Conservation (phyloP, 331 rosid genomes). For the Acacia pycnantha region DNA sequence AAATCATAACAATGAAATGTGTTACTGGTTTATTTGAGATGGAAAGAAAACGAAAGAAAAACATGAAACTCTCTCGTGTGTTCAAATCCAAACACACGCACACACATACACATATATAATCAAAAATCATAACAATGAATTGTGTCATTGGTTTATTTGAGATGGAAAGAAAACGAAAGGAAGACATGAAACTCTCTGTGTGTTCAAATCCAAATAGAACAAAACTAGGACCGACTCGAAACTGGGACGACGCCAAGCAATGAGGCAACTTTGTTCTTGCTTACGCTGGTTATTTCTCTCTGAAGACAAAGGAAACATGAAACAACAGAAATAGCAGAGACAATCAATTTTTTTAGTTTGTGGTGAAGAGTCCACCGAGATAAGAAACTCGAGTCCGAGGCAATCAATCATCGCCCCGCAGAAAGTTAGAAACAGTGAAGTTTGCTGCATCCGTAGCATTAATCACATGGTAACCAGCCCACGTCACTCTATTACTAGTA, state of each 20-base stretch:
- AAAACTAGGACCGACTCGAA: slow-evolving; percentile 19
- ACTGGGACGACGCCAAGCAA: slow-evolving; percentile 48
- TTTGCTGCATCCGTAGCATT: background rate
- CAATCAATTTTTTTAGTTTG: too few species aligned
- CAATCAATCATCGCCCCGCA: background rate
- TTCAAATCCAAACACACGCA: too few species aligned
- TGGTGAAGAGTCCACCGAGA: slow-evolving; percentile 4
- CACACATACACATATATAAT: too few species aligned
- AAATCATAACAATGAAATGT: background rate
- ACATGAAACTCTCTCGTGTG: background rate
- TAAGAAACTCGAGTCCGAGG: background rate
- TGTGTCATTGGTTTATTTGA: too few species aligned
- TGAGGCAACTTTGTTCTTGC: background rate
- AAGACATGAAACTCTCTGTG: too few species aligned
- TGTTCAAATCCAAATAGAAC: background rate
- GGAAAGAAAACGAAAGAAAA: background rate
- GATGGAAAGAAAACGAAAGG: too few species aligned
- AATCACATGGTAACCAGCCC: background rate
- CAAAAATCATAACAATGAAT: too few species aligned
- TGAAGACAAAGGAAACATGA: background rate
- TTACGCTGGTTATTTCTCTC: background rate
- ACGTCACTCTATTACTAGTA: slow-evolving; percentile 40
- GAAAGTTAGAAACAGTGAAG: background rate
- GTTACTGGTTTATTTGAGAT: background rate
- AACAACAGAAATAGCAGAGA: background rate